Base-by-base conservation (phyloP, 2,329 filamentous ascomycete species). In the Monosporascus sp. region DNA sequence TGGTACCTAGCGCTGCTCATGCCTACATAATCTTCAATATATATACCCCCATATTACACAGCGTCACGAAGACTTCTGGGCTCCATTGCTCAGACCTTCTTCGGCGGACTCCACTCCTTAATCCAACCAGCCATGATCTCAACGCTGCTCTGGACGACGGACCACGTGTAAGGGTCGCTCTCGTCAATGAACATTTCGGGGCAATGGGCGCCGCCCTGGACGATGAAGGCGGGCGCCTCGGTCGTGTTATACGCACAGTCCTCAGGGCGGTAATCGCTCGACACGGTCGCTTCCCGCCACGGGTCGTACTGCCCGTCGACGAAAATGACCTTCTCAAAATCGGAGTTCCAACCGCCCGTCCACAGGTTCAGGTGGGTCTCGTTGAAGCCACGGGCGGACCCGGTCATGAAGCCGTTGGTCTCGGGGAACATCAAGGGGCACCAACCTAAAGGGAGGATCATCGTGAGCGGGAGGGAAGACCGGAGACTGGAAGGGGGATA, bases 361-460 rank as follows among this genome's bases (percentile, higher is more conserved):
- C 48, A 62, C 54, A 39, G 6, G 53, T 63, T 62, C 9, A 62
- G 53, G 50, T 60, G 54, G 39, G 48, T 45, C 20, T 48, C 45
- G 22, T 54, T 60, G 44, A 53, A 62, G 45, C 60, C 61, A 8
- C 25, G 18, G 17, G 35, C 54, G 22, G 49, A 54, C 38, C 61
- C 61, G 48, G 44, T 35, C 31, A 22, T 25, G 50, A 52, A 58
- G 8, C 59, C 60, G 47, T 58, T 57, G 9, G 60, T 62, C 54
- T 78, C 17, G 64, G 74, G 55, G 71, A 73, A 59, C 70, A 73
- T 43, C 66, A 73, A 49, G 63, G 71, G 49, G 74, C 77, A 52
- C 66, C 71, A 8, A 57, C 31, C 31, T 35, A 35, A 5, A 14
- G 11, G 11, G 31, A 14, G 4, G 11, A 35, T 14, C 31, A 3